A percentile compares a stretch with the other conserved stretches of the same genome.
Evolutionary conservation across 116 monocot genomes (phyloP).

Genomic region (Iris pallida): DNA sequence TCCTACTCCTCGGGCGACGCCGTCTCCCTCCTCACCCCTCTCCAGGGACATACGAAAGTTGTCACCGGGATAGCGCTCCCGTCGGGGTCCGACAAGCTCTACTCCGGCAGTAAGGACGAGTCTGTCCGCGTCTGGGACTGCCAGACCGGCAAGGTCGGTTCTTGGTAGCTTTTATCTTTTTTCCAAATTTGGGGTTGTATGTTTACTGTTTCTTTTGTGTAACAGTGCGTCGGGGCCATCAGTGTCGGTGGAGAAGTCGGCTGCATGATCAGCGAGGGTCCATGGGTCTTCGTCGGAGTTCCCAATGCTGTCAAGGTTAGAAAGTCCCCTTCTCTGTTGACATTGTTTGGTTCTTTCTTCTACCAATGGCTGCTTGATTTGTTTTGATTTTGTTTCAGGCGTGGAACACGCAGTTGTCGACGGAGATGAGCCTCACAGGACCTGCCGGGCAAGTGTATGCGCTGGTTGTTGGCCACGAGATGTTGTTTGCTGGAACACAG

Average conservation of each 20-base stretch:
- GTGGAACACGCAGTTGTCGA: slow-evolving; percentile 53
- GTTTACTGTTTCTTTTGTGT: too few species aligned
- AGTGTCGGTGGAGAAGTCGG: slow-evolving; percentile 72
- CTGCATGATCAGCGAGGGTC: slow-evolving; percentile 79
- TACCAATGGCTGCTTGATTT: neutral
- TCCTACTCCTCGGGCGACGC: slow-evolving; percentile 53
- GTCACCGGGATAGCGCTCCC: slow-evolving; percentile 73
- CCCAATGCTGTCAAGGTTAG: slow-evolving; percentile 72
- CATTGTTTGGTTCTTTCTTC: neutral
- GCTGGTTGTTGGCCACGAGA: slow-evolving; percentile 48
- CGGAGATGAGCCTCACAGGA: slow-evolving; percentile 63
- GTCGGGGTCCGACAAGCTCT: slow-evolving; percentile 71
- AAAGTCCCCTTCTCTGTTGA: neutral
- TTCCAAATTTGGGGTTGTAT: neutral
- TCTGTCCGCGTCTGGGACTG: slow-evolving; percentile 73
- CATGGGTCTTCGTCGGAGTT: slow-evolving; percentile 78
- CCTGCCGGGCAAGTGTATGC: slow-evolving; percentile 74
- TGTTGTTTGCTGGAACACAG: slow-evolving; percentile 79
- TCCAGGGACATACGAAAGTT: slow-evolving; percentile 74
- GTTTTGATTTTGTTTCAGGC: slow-evolving; percentile 25
- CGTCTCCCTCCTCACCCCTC: slow-evolving; percentile 49
- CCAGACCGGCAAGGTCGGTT: slow-evolving; percentile 57
- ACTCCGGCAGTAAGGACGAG: slow-evolving; percentile 69
- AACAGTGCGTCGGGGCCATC: slow-evolving; percentile 31
- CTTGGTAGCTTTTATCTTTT: neutral